Conservation (phyloP, 371 early-diverging fungal genomes). For the Umbelopsis sp. region DNA sequence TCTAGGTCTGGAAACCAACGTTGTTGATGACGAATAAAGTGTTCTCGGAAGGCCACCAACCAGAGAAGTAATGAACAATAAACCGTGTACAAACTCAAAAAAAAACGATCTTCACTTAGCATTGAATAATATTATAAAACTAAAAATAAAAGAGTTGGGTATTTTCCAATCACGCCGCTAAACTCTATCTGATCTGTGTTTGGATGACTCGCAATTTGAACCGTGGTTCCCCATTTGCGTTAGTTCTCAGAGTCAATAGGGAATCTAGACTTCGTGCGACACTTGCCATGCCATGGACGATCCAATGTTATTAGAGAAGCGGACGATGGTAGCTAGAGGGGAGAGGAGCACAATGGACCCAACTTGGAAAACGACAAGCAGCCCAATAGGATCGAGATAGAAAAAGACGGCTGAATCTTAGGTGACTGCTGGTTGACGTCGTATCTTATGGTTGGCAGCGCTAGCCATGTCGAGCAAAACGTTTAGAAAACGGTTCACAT, state of each 20-base stretch:
- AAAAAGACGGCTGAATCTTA: background rate
- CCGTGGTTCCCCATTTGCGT: background rate
- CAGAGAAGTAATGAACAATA: background rate
- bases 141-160: background rate
- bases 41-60: too few species aligned
- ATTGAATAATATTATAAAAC: background rate
- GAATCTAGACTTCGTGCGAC: slow-evolving; percentile 8
- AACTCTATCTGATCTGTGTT: background rate
- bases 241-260: background rate
- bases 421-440: slow-evolving; percentile 1
- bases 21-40: slow-evolving; percentile 26
- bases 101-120: background rate
- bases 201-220: background rate
- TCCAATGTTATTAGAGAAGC: too few species aligned
- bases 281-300: too few species aligned
- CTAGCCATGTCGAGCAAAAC: slow-evolving; percentile 8
- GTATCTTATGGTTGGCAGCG: background rate
- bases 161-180: background rate
- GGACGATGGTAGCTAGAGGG: too few species aligned
- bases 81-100: background rate
- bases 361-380: too few species aligned
- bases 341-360: too few species aligned
- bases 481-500: background rate
- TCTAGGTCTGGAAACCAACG: slow-evolving; percentile 27
- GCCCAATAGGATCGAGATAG: too few species aligned